Percentiles rank a stretch among this genome's conserved stretches.
Evolutionary conservation across 352 stramenopile genomes (phyloP).

Genomic region (Globisporangium recalcitrans): DNA sequence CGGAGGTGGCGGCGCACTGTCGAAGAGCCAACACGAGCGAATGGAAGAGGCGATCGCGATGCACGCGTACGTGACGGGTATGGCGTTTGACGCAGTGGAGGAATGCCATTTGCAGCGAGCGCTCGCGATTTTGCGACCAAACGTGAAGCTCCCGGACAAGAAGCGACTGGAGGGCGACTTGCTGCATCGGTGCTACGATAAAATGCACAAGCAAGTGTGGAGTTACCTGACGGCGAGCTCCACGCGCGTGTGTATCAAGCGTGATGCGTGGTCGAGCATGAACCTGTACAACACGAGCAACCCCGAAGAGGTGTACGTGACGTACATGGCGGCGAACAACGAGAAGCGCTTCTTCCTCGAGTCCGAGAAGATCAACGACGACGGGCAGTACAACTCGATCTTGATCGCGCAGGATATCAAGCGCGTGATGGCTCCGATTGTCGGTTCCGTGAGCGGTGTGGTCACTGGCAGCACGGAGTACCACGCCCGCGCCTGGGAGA

Average conservation of each 20-base stretch:
- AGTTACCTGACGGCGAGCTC: slow-evolving; percentile 58
- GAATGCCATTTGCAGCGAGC: slow-evolving; percentile 66
- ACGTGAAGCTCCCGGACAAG: slow-evolving; percentile 61
- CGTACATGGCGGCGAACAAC: slow-evolving; percentile 74
- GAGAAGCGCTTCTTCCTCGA: slow-evolving; percentile 81
- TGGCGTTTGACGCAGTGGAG: slow-evolving; percentile 71
- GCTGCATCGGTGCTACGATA: slow-evolving; percentile 70
- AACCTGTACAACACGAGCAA: slow-evolving; percentile 76
- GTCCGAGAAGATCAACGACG: slow-evolving; percentile 58
- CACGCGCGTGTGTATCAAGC: slow-evolving; percentile 65
- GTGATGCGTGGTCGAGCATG: slow-evolving; percentile 73
- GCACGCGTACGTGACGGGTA: slow-evolving; percentile 77
- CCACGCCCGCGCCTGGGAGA: slow-evolving; percentile 72
- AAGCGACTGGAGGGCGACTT: slow-evolving; percentile 64
- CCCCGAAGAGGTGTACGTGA: slow-evolving; percentile 62
- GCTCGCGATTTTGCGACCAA: slow-evolving; percentile 48
- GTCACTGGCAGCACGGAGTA: slow-evolving; percentile 74
- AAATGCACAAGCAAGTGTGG: slow-evolving; percentile 85
- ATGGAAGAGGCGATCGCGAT: slow-evolving; percentile 78
- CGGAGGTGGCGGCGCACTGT: slow-evolving; percentile 26
- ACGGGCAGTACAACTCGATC: slow-evolving; percentile 71
- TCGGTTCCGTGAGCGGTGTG: slow-evolving; percentile 60
- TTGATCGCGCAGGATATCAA: slow-evolving; percentile 82
- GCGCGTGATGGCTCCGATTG: slow-evolving; percentile 71
- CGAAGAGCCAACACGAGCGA: slow-evolving; percentile 60